phyloP scores from a whole-genome alignment of 306 rosid genomes.

The Alnus rubra region DNA sequence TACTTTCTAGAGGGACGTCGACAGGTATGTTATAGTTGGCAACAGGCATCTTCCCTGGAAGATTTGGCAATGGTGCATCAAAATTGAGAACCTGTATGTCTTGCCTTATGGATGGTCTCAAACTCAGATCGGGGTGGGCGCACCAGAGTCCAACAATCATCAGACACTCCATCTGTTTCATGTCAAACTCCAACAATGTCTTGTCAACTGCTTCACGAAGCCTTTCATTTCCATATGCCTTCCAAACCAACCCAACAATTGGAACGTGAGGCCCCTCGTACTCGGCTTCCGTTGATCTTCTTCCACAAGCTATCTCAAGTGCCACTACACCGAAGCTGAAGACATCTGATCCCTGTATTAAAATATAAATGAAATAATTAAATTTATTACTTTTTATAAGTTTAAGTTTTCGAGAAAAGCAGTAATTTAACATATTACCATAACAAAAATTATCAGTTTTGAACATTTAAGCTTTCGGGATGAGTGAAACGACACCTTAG shows the following conservation, averaged over 20 bases:
- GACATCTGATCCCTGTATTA: conserved; percentile 31
- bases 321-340: conserved; percentile 42
- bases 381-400: no score
- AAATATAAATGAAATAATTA: no score
- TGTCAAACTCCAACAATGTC: conserved; percentile 28
- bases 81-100: conserved; percentile 41
- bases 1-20: neutral
- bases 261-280: no score
- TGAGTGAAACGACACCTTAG: neutral
- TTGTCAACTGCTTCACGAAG: conserved; percentile 30
- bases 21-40: conserved; percentile 22
- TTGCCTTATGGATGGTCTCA: conserved; percentile 37
- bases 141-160: conserved; percentile 49
- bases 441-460: no score
- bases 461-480: no score
- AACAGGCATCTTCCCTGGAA: conserved; percentile 38
- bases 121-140: conserved; percentile 35
- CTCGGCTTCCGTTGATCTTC: no score
- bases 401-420: no score
- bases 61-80: conserved; percentile 35
- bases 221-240: conserved; percentile 31
- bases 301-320: conserved; percentile 36
- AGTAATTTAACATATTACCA: no score
- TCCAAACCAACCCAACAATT: conserved; percentile 35
- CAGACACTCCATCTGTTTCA: conserved; percentile 30